A percentile compares a stretch with the other conserved stretches of the same genome.
Conservation (phyloP, 371 early-diverging fungal species). For the Mucor piriformis region DNA sequence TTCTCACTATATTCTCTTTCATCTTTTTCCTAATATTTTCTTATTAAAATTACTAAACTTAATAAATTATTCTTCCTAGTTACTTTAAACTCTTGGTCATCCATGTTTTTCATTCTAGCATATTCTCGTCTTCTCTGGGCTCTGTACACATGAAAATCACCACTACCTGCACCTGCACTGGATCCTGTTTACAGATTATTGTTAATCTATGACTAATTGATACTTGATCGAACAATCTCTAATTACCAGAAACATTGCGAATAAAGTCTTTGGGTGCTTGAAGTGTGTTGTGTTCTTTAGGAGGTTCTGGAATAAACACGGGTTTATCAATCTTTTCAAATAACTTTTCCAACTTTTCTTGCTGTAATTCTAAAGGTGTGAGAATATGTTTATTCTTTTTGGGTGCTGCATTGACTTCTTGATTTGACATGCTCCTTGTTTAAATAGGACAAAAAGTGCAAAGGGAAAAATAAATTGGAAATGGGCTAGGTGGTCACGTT, state of each 20-base stretch:
- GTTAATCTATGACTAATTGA: background rate
- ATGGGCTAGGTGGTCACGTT: too few relatives aligned
- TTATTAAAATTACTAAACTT: background rate
- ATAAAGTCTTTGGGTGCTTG: conserved; percentile 80
- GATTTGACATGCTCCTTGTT: background rate
- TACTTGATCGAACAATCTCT: background rate
- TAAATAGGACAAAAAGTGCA: too few relatives aligned
- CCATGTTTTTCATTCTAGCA: conserved; percentile 77
- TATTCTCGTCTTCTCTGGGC: conserved; percentile 88
- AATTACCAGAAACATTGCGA: conserved; percentile 75
- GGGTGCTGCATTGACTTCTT: background rate
- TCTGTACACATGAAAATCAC: conserved; percentile 95
- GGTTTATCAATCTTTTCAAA: conserved; percentile 84
- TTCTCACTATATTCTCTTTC: conserved; percentile 61
- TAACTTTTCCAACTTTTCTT: conserved; percentile 70
- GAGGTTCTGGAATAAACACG: conserved; percentile 60
- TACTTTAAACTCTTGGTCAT: conserved; percentile 77
- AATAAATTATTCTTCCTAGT: conserved; percentile 2
- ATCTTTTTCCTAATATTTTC: conserved; percentile 41
- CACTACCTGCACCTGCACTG: conserved; percentile 95
- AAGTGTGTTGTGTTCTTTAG: conserved; percentile 39
- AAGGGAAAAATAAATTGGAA: too few relatives aligned
- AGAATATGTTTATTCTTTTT: conserved; percentile 44
- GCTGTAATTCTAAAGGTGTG: conserved; percentile 57
- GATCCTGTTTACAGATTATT: conserved; percentile 59